A percentile compares a stretch with the other conserved stretches of the same genome.
Conservation (phyloP, 177 flowering plant genomes). For the Telopea speciosissima region DNA sequence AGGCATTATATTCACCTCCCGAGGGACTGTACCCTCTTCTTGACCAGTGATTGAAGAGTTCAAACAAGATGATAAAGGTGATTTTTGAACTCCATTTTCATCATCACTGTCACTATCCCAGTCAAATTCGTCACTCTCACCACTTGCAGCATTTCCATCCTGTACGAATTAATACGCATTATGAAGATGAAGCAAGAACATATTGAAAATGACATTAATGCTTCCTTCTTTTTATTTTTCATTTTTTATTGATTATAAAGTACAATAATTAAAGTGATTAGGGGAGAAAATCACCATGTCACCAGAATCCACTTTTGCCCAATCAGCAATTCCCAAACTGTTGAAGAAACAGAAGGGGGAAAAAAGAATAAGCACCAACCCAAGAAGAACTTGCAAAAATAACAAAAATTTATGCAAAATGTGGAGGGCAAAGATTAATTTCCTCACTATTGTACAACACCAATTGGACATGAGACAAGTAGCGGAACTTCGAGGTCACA, state of each 20-base stretch:
- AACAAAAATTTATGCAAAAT: not conserved
- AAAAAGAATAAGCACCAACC: not conserved
- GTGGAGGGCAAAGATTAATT: not conserved
- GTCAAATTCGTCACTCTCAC: not conserved
- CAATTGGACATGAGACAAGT: not conserved
- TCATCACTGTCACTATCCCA: not conserved
- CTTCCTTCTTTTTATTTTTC: no score
- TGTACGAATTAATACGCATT: not conserved
- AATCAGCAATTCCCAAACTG: not conserved
- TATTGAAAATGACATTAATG: not conserved
- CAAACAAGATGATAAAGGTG: constrained; percentile 1
- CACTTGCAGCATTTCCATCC: not conserved
- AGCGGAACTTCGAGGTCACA: not conserved
- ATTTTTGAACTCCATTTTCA: not conserved
- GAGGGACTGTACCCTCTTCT: not conserved
- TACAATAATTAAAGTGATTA: not conserved
- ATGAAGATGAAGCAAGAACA: not conserved
- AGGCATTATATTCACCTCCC: not conserved
- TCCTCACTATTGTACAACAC: not conserved
- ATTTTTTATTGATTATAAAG: not conserved
- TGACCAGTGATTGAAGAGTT: not conserved
- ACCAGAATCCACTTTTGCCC: not conserved
- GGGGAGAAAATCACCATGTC: not conserved
- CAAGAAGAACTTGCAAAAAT: not conserved
- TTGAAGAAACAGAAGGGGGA: not conserved